Evolutionary conservation across 225 moss, liverwort and hornwort species (phyloP).

Genomic region (Ulota crispa): DNA sequence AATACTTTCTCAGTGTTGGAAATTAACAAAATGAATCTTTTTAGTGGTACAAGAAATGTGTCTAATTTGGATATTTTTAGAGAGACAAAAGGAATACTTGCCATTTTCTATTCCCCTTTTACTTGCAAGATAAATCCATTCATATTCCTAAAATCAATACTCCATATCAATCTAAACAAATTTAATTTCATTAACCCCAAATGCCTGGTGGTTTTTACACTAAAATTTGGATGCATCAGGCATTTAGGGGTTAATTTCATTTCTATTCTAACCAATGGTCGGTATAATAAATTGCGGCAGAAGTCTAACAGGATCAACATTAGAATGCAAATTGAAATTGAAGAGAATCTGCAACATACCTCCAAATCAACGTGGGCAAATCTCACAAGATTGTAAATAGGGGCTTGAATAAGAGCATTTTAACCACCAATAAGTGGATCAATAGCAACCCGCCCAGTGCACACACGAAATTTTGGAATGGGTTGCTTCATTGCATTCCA

Average conservation of each 20-base stretch:
- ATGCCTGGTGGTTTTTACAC: too few species aligned
- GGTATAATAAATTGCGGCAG: neutral
- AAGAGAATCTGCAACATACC: conserved; percentile 35
- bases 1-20: too few species aligned
- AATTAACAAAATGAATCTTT: too few species aligned
- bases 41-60: too few species aligned
- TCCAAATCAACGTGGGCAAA: conserved; percentile 61
- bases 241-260: too few species aligned
- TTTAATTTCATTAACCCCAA: too few species aligned
- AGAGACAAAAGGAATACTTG: too few species aligned
- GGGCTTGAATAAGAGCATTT: conserved; percentile 48
- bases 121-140: conserved; percentile 14
- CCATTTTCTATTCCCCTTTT: conserved; percentile 43
- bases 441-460: conserved; percentile 77
- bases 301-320: neutral
- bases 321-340: neutral
- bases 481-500: conserved; percentile 38
- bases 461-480: conserved; percentile 57
- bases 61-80: too few species aligned
- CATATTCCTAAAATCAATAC: neutral
- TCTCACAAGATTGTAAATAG: conserved; percentile 69
- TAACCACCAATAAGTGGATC: conserved; percentile 69
- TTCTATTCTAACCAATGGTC: neutral
- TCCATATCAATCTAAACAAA: neutral
- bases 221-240: too few species aligned